Evolutionary conservation across 2,329 filamentous ascomycete genomes (phyloP).

Genomic region (Colletotrichum spinosum): DNA sequence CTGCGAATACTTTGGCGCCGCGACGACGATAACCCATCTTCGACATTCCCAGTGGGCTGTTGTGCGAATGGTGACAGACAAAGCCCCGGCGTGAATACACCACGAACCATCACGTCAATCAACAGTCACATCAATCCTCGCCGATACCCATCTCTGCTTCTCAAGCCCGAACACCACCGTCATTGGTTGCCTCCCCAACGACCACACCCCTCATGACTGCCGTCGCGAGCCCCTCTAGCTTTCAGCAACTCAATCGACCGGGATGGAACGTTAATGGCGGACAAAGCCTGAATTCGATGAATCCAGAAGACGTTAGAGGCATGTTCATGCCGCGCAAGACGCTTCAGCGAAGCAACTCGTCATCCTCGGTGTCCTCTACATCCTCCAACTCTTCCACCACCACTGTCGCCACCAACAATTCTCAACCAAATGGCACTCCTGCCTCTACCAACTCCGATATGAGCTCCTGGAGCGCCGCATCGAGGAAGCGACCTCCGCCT

Average conservation of each 20-base stretch:
- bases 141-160: slow-evolving; percentile 24
- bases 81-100: slow-evolving; percentile 18
- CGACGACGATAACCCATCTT: slow-evolving; percentile 2
- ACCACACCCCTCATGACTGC: slow-evolving; percentile 70
- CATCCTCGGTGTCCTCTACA: slow-evolving; percentile 82
- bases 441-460: slow-evolving; percentile 59
- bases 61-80: slow-evolving; percentile 35
- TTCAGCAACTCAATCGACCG: slow-evolving; percentile 72
- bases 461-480: slow-evolving; percentile 61
- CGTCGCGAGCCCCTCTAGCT: slow-evolving; percentile 73
- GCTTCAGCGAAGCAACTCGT: slow-evolving; percentile 89
- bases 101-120: slow-evolving; percentile 5
- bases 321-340: slow-evolving; percentile 93
- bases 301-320: slow-evolving; percentile 84
- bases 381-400: slow-evolving; percentile 70
- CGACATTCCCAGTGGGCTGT: slow-evolving; percentile 18
- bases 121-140: slow-evolving; percentile 41
- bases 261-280: slow-evolving; percentile 73
- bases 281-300: slow-evolving; percentile 72
- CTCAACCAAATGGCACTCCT: slow-evolving; percentile 71
- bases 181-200: slow-evolving; percentile 25
- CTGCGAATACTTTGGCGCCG: not conserved
- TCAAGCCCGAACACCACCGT: slow-evolving; percentile 37
- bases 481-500: slow-evolving; percentile 63
- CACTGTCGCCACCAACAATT: slow-evolving; percentile 71